Percentiles rank a stretch among this genome's conserved stretches.
These are phyloP conservation scores for Echium plantagineum DNA, from an alignment of 257 asterid genomes.

Conservation along the genomic window DNA sequence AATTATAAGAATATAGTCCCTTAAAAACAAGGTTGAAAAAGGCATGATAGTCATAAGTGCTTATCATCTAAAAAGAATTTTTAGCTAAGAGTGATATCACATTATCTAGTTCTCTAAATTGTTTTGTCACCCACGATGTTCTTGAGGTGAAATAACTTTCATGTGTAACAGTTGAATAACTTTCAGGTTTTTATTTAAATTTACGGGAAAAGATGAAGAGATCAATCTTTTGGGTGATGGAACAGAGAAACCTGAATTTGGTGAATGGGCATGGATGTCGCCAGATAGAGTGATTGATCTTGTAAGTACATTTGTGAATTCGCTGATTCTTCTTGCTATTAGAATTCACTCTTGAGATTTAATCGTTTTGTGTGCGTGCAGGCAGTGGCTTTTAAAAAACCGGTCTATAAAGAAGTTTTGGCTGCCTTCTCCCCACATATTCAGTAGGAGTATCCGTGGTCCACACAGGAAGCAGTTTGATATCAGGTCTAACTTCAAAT, in stretches of 20 bases:
- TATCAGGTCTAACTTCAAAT: too few species aligned
- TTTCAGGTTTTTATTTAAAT: too few species aligned
- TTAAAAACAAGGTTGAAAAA: too few species aligned
- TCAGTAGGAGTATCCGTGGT: constrained; percentile 20
- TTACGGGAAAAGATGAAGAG: constrained; percentile 9
- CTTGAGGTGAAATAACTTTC: too few species aligned
- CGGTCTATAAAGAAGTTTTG: constrained; percentile 71
- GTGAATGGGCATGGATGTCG: constrained; percentile 89
- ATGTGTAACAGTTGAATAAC: too few species aligned
- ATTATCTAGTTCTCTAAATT: not conserved
- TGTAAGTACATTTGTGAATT: constrained; percentile 25
- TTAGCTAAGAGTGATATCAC: not conserved
- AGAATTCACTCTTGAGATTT: not conserved
- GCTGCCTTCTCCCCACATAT: constrained; percentile 56
- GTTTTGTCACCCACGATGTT: too few species aligned
- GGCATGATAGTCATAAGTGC: too few species aligned
- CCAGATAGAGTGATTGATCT: constrained; percentile 56
- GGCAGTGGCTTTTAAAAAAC: constrained; percentile 96
- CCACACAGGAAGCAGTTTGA: not conserved
- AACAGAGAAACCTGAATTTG: constrained; percentile 85
- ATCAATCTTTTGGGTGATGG: constrained; percentile 93
- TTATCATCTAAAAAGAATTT: too few species aligned
- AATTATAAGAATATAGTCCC: not conserved
- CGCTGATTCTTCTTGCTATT: too few species aligned
- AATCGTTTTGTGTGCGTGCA: constrained; percentile 21